phyloP scores from a whole-genome alignment of 2,329 filamentous ascomycete species.

The Apiospora malaysiana region DNA sequence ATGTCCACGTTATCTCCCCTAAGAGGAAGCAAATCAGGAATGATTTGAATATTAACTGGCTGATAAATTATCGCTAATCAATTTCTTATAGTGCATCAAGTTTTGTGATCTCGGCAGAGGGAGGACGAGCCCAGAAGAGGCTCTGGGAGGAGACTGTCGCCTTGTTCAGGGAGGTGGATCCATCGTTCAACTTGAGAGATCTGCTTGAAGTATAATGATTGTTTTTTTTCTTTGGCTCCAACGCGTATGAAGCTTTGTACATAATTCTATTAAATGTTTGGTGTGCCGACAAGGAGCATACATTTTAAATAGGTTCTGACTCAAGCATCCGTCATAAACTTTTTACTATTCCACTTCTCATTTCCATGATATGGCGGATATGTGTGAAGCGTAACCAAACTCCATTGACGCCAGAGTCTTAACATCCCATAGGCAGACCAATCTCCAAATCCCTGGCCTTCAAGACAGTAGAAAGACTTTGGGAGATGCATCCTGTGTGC shows the following conservation, averaged over 20 bases:
- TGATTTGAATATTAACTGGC: not conserved
- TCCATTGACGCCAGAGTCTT: not conserved
- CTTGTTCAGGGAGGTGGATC: slow-evolving; percentile 16
- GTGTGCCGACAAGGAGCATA: no score
- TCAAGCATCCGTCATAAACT: no score
- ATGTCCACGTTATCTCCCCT: not conserved
- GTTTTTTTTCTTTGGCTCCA: no score
- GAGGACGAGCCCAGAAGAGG: slow-evolving; percentile 24
- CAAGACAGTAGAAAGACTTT: not conserved
- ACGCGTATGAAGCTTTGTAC: no score
- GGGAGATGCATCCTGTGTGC: no score
- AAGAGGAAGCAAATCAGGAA: not conserved
- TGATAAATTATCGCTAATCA: no score
- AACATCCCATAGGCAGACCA: not conserved
- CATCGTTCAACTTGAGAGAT: not conserved
- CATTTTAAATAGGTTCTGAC: no score
- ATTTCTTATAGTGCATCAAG: not conserved
- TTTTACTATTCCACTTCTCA: no score
- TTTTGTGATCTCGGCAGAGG: slow-evolving; percentile 25
- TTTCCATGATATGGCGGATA: no score
- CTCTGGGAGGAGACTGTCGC: slow-evolving; percentile 30
- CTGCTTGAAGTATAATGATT: not conserved
- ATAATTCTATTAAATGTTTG: no score
- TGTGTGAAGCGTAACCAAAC: no score
- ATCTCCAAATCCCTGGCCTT: not conserved